Base-by-base conservation (phyloP, 164 flowering plant genomes). In the Magnolia kwangsiensis region DNA sequence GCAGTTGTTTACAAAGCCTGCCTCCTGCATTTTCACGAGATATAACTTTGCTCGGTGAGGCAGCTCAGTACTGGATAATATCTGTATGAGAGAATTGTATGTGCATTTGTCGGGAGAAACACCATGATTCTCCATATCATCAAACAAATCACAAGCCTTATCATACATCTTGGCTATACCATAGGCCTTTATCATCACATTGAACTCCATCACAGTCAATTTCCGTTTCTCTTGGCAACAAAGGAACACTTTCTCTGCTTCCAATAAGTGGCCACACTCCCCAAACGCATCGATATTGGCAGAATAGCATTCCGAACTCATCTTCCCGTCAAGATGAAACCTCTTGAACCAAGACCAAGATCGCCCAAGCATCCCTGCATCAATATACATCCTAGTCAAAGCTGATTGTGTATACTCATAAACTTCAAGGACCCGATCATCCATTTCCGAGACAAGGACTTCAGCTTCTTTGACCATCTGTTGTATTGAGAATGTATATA, bases 151-250 rank as follows among this genome's bases (percentile, higher is more conserved):
- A 74, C 95, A 88, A 21, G 98, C 97, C 72, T 89, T 83, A 67
- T 87, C 85, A 77, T 86, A 91, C 63, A 69, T 84, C 80, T 84
- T 85, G 50, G 85, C 88, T 67, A 91, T 82, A 45, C 99, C 99
- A 82, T 92, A 93, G 61, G 99, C 97, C 84, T 96, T 96, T 76
- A 93, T 86, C 98, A 96, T 92, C 85, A 96, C 99, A 83, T 96
- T 96, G 78, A 88, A 96, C 80, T 78, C 93, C 61, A 89, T 84
- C 50, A 90, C 92, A 70, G 81, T 89, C 18, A 85, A 82, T 55
- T 84, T 89, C 58, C 78, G 83, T 70, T 20, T 37, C 68, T 88
- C 84, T 77, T 69, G 84, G 83, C 96, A 92, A 80, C 90, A 90
- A n/a, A 67, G 10, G 78, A 96, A 96, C 77, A 78, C 93, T 78